Conservation (phyloP, 352 stramenopile genomes). For the Phytopythium aichiense region DNA sequence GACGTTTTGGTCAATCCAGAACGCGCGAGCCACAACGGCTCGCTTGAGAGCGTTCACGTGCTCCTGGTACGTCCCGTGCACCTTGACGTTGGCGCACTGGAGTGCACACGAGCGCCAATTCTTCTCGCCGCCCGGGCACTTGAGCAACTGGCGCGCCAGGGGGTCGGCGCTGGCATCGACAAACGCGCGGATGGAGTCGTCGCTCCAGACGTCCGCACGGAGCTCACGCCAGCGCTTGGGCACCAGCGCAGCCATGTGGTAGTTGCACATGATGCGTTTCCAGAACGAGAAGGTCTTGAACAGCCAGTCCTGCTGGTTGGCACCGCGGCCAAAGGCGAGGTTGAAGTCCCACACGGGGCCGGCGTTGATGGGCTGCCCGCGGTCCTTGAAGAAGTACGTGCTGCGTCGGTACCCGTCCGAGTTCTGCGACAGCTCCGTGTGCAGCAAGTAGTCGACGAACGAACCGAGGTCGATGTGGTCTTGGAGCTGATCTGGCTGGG, state of each 20-base stretch:
- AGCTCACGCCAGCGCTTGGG: constrained; percentile 50
- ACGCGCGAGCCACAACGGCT: constrained; percentile 28
- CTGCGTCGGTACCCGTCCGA: constrained; percentile 58
- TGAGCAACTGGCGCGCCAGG: constrained; percentile 39
- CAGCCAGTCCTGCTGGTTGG: constrained; percentile 41
- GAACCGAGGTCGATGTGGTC: constrained; percentile 58
- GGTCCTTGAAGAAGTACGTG: constrained; percentile 73
- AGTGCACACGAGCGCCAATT: constrained; percentile 47
- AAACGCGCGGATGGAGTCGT: constrained; percentile 44
- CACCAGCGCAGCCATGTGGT: constrained; percentile 59
- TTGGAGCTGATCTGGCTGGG: constrained; percentile 35
- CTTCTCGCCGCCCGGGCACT: constrained; percentile 18
- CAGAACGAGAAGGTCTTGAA: constrained; percentile 52
- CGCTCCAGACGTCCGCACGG: constrained; percentile 43
- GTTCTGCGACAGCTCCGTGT: constrained; percentile 62
- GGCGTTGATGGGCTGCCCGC: constrained; percentile 55
- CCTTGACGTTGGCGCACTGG: constrained; percentile 53
- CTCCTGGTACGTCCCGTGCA: constrained; percentile 32
- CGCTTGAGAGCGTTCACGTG: constrained; percentile 28
- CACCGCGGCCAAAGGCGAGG: constrained; percentile 46
- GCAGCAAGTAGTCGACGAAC: constrained; percentile 70
- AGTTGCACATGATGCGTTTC: constrained; percentile 65
- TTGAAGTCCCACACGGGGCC: constrained; percentile 73
- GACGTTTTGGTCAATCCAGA: constrained; percentile 55
- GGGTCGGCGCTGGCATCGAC: constrained; percentile 30